phyloP scores from a whole-genome alignment of 257 asterid species.

The Nyctanthes arbortristis region DNA sequence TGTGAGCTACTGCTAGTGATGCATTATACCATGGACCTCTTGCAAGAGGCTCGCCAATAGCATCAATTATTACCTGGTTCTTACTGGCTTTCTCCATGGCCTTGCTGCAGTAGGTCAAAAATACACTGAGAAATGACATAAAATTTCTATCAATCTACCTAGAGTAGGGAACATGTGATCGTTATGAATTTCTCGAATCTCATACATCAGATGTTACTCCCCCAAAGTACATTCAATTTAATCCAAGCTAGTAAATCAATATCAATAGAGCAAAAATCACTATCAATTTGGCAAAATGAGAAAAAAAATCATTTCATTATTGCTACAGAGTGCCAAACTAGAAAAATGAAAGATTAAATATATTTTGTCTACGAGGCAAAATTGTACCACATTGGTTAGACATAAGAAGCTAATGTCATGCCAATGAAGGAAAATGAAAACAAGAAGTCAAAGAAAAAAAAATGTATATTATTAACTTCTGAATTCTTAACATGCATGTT shows the following conservation, averaged over 20 bases:
- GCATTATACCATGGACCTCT: conserved; percentile 99
- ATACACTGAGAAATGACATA: not conserved
- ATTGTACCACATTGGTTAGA: not conserved
- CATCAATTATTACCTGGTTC: conserved; percentile 59
- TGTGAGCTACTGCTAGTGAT: conserved; percentile 88
- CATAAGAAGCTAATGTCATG: no score
- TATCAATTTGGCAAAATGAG: not conserved
- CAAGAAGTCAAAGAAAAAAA: not conserved
- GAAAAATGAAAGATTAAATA: no score
- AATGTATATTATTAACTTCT: not conserved
- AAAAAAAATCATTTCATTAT: not conserved
- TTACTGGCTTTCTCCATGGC: conserved; percentile 91
- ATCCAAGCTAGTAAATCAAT: not conserved
- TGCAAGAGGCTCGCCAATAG: conserved; percentile 88
- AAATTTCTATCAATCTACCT: not conserved
- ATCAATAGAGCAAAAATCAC: not conserved
- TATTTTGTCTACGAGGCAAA: no score
- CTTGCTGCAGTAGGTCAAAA: conserved; percentile 60
- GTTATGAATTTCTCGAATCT: not conserved
- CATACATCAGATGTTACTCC: not conserved
- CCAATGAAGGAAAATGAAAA: no score
- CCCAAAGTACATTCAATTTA: not conserved
- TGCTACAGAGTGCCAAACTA: not conserved
- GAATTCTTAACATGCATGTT: not conserved
- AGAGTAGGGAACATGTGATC: not conserved